A percentile compares a stretch with the other conserved stretches of the same genome.
Conservation (phyloP, 2,329 filamentous ascomycete genomes). For the Thelonectria rubi region DNA sequence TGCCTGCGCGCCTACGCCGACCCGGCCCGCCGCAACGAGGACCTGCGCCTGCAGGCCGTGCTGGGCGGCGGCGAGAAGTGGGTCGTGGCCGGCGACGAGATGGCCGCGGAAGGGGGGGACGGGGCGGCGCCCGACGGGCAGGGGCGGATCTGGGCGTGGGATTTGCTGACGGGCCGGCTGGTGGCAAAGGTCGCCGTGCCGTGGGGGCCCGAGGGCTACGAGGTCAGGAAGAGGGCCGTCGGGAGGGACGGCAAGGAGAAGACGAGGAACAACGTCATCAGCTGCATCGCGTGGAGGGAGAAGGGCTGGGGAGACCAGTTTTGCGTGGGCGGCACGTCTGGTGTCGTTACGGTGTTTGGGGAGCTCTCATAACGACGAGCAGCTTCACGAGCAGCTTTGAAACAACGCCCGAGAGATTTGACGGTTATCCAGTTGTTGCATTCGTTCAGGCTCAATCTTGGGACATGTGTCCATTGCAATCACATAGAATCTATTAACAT, state of each 20-base stretch:
- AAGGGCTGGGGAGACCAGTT: constrained; percentile 71
- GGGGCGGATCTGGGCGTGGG: constrained; percentile 81
- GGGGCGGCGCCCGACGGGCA: constrained; percentile 50
- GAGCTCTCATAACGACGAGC: constrained; percentile 31
- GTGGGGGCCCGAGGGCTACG: constrained; percentile 62
- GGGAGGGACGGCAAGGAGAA: constrained; percentile 70
- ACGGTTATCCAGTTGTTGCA: not conserved
- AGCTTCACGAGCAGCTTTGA: too few species aligned
- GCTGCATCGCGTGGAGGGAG: constrained; percentile 70
- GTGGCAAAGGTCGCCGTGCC: constrained; percentile 68
- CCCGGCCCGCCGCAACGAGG: constrained; percentile 67
- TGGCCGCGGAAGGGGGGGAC: constrained; percentile 45
- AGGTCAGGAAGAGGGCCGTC: constrained; percentile 60
- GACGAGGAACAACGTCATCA: constrained; percentile 66
- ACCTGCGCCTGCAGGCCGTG: constrained; percentile 77
- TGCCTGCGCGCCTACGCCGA: constrained; percentile 77
- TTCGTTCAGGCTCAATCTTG: not conserved
- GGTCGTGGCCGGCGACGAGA: constrained; percentile 84
- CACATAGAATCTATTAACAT: constrained; percentile 21
- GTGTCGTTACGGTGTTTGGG: constrained; percentile 71
- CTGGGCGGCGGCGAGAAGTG: constrained; percentile 80
- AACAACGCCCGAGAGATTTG: too few species aligned
- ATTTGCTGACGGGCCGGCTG: constrained; percentile 77
- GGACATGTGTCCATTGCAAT: not conserved
- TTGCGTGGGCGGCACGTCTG: constrained; percentile 71